Evolutionary conservation across 202 grass and related monocot species (phyloP).

Genomic region (Dendrocalamus latiflorus): DNA sequence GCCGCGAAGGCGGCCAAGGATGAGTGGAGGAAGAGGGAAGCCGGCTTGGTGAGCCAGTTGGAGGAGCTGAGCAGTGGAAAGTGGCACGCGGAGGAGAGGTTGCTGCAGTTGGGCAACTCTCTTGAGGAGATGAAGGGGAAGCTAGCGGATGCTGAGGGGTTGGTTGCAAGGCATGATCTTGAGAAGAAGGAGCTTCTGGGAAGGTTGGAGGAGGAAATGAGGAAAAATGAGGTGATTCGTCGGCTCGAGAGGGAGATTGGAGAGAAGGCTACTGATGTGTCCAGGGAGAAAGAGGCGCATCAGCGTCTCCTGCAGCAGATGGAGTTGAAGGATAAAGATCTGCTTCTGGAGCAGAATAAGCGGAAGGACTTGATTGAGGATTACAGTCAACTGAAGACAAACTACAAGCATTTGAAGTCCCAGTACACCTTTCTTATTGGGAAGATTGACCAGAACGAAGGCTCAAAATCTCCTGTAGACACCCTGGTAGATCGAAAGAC

Average conservation of each 20-base stretch:
- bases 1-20: slow-evolving; percentile 35
- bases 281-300: slow-evolving; percentile 45
- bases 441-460: slow-evolving; percentile 50
- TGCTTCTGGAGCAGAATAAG: slow-evolving; percentile 56
- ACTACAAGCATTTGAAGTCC: slow-evolving; percentile 68
- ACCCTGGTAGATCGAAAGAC: slow-evolving; percentile 9
- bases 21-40: slow-evolving; percentile 66
- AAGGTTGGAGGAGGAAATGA: slow-evolving; percentile 35
- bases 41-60: slow-evolving; percentile 39
- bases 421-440: slow-evolving; percentile 55
- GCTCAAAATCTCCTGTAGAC: slow-evolving; percentile 22
- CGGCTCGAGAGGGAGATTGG: slow-evolving; percentile 36
- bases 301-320: slow-evolving; percentile 44
- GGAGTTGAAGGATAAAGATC: slow-evolving; percentile 52
- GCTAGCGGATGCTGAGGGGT: slow-evolving; percentile 17
- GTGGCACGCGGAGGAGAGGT: slow-evolving; percentile 27
- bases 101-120: slow-evolving; percentile 36
- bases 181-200: slow-evolving; percentile 45
- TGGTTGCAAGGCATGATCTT: slow-evolving; percentile 6
- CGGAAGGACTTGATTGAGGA: slow-evolving; percentile 33
- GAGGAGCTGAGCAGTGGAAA: slow-evolving; percentile 42
- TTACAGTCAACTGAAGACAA: slow-evolving; percentile 41
- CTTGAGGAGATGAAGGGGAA: slow-evolving; percentile 38
- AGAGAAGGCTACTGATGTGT: slow-evolving; percentile 39
- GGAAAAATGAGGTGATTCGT: slow-evolving; percentile 30